phyloP scores from a whole-genome alignment of 371 early-diverging fungal species.

The Rhizopus stolonifer region DNA sequence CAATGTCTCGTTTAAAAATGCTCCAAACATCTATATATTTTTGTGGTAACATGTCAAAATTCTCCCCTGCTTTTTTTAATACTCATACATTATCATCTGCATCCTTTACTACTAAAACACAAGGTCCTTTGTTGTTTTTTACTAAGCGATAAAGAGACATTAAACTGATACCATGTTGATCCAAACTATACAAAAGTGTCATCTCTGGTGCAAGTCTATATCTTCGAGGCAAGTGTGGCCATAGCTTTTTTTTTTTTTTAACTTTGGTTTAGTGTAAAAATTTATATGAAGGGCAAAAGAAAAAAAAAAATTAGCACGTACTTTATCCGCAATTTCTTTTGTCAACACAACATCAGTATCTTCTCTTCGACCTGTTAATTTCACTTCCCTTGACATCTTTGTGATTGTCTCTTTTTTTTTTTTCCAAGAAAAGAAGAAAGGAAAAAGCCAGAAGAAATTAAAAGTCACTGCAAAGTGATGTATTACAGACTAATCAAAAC shows the following conservation, averaged over 20 bases:
- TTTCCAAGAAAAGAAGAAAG: constrained; percentile 1
- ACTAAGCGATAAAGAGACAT: constrained; percentile 71
- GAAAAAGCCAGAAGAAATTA: neutral
- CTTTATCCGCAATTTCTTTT: constrained; percentile 40
- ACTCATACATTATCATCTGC: constrained; percentile 49
- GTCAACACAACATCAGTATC: constrained; percentile 58
- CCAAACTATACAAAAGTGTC: constrained; percentile 84
- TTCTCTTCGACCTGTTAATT: constrained; percentile 40
- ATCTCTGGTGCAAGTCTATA: constrained; percentile 64
- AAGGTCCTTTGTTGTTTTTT: constrained; percentile 62
- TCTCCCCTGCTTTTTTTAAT: neutral
- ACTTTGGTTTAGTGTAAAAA: neutral
- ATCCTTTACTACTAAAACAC: constrained; percentile 72
- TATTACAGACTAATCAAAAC: no score
- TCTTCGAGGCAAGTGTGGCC: constrained; percentile 57
- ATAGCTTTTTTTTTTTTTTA: constrained; percentile 28
- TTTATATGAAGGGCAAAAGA: neutral
- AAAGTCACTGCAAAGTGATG: neutral
- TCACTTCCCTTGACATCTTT: constrained; percentile 5
- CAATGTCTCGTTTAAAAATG: constrained; percentile 78
- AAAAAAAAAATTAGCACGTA: constrained; percentile 1
- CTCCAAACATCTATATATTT: constrained; percentile 92
- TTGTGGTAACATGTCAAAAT: neutral
- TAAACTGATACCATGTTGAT: constrained; percentile 90
- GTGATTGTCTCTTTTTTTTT: constrained; percentile 1